phyloP scores from a whole-genome alignment of 2,329 filamentous ascomycete species.

The Immersiporthe knoxdaviesiana region DNA sequence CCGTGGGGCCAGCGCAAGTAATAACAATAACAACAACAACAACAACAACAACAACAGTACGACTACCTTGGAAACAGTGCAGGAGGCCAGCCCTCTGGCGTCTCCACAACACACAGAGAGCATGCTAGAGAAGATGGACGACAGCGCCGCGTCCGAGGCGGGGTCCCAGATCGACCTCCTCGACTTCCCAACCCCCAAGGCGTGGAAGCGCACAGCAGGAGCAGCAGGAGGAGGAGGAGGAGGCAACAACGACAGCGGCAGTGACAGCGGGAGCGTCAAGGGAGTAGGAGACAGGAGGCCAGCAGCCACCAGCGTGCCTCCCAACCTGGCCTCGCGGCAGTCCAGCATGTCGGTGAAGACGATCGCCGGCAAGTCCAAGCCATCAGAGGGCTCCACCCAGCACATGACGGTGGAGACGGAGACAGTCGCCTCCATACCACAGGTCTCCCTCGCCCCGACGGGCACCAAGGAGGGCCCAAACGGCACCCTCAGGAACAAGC shows the following conservation, averaged over 20 bases:
- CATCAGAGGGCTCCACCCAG: constrained; percentile 73
- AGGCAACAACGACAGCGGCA: constrained; percentile 57
- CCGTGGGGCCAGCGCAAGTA: constrained; percentile 57
- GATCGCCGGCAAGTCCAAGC: constrained; percentile 62
- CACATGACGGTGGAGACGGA: constrained; percentile 99
- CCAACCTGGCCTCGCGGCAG: constrained; percentile 63
- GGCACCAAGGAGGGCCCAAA: constrained; percentile 66
- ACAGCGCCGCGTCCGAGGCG: constrained; percentile 50
- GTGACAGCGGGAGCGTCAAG: constrained; percentile 64
- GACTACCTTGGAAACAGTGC: constrained; percentile 81
- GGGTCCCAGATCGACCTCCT: constrained; percentile 47
- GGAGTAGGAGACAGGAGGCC: constrained; percentile 47
- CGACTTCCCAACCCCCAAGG: constrained; percentile 38
- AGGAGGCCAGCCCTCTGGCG: constrained; percentile 81
- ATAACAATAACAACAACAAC: too few species aligned
- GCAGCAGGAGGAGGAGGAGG: too few species aligned
- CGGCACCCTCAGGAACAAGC: constrained; percentile 80
- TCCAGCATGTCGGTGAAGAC: constrained; percentile 70
- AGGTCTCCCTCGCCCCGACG: constrained; percentile 71
- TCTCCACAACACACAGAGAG: constrained; percentile 58
- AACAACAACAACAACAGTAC: constrained; percentile 39
- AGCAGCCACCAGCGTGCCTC: constrained; percentile 49
- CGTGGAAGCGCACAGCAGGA: constrained; percentile 15
- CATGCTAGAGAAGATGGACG: constrained; percentile 53
- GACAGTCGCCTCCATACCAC: constrained; percentile 88